Conservation (phyloP, 345 rosid species). For the Lumnitzera racemosa region DNA sequence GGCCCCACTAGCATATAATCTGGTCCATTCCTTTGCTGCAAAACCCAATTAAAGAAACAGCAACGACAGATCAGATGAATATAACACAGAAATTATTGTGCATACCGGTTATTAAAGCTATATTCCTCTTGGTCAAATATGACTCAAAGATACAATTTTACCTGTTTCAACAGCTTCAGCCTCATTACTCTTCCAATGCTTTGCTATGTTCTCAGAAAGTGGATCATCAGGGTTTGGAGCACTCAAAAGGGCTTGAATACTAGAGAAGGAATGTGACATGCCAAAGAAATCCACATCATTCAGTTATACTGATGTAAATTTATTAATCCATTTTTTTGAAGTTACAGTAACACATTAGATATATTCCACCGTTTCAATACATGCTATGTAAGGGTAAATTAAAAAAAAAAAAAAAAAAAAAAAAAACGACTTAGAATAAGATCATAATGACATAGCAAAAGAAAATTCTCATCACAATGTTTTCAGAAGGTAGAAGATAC, state of each 20-base stretch:
- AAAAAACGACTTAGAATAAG: neutral
- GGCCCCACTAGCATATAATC: conserved; percentile 81
- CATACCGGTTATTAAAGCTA: neutral
- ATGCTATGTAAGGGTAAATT: neutral
- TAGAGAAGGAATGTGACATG: conserved; percentile 3
- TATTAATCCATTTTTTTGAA: neutral
- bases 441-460: neutral
- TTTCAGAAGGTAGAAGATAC: too few species aligned
- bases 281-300: neutral
- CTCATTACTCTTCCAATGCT: conserved; percentile 98
- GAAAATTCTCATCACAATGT: too few species aligned
- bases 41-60: conserved; percentile 1
- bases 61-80: neutral
- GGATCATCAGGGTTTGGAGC: conserved; percentile 99
- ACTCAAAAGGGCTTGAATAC: conserved; percentile 96
- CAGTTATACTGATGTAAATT: neutral
- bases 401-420: neutral
- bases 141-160: conserved; percentile 9
- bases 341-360: neutral
- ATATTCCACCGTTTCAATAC: neutral
- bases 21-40: conserved; percentile 99
- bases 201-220: conserved; percentile 93
- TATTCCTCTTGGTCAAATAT: neutral
- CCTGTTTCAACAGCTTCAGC: conserved; percentile 99
- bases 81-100: neutral